Conservation (phyloP, 148 eudicot species). For the Camellia japonica region DNA sequence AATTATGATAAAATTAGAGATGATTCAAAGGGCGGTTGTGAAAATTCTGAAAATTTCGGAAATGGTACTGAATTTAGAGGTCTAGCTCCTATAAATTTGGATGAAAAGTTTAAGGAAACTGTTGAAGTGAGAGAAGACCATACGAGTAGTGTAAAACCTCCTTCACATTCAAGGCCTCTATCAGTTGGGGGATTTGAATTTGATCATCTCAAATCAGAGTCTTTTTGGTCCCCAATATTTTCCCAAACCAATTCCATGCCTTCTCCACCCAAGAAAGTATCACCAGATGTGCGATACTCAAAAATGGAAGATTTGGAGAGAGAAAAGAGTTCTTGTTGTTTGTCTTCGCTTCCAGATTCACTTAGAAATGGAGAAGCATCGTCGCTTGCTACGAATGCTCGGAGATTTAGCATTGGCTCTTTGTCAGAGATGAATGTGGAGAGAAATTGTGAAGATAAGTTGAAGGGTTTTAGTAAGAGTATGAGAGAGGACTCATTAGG, state of each 20-base stretch:
- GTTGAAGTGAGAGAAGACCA: constrained; percentile 27
- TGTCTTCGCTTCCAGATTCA: constrained; percentile 25
- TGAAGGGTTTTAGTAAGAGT: constrained; percentile 28
- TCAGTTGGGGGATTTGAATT: constrained; percentile 39
- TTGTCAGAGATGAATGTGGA: constrained; percentile 30
- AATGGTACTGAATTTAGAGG: constrained; percentile 31
- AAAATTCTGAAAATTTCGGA: constrained; percentile 18
- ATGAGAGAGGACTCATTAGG: constrained; percentile 23
- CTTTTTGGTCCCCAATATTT: constrained; percentile 31
- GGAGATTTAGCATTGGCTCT: constrained; percentile 42
- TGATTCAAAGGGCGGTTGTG: constrained; percentile 18
- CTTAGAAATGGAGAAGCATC: constrained; percentile 25
- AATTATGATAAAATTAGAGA: constrained; percentile 17
- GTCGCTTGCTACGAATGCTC: constrained; percentile 29
- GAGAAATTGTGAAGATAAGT: constrained; percentile 10
- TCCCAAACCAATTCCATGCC: constrained; percentile 13
- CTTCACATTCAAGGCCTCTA: constrained; percentile 23
- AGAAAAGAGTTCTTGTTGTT: constrained; percentile 19
- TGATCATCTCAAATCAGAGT: constrained; percentile 27
- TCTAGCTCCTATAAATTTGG: constrained; percentile 37
- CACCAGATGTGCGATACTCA: constrained; percentile 16
- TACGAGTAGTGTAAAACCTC: constrained; percentile 13
- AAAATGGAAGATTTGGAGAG: constrained; percentile 30
- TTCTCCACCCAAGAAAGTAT: constrained; percentile 25
- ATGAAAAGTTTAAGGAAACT: constrained; percentile 48